Conservation (phyloP, 1,284 basidiomycete species). For the Anthracocystis setariae region DNA sequence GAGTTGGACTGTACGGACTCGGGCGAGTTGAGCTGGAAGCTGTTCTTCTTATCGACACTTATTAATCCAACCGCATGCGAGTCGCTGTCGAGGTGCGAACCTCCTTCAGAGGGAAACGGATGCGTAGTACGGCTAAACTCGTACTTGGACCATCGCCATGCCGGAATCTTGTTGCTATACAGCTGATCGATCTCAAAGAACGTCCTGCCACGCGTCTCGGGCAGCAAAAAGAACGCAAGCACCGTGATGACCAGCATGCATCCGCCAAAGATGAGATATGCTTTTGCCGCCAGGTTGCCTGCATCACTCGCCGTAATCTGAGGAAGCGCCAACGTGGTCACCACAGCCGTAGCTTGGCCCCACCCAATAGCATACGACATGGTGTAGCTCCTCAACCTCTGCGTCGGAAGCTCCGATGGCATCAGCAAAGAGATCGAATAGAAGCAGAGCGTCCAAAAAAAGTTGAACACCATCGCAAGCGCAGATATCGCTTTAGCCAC, state of each 20-base stretch:
- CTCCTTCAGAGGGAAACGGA: constrained; percentile 3
- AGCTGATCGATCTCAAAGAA: constrained; percentile 59
- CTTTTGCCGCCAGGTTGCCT: constrained; percentile 51
- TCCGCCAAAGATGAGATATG: constrained; percentile 60
- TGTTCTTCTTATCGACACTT: constrained; percentile 42
- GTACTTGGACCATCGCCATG: constrained; percentile 52
- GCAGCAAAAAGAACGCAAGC: constrained; percentile 47
- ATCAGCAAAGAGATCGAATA: constrained; percentile 59
- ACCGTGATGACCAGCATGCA: constrained; percentile 52
- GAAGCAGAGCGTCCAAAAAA: constrained; percentile 57
- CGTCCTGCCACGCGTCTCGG: constrained; percentile 55
- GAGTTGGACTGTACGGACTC: constrained; percentile 7
- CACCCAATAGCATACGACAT: constrained; percentile 60
- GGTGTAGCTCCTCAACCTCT: constrained; percentile 53
- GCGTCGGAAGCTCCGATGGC: constrained; percentile 57
- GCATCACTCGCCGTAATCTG: constrained; percentile 55
- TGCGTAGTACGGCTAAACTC: constrained; percentile 19
- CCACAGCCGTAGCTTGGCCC: constrained; percentile 56
- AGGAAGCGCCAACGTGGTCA: constrained; percentile 55
- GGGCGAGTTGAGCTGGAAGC: constrained; percentile 12
- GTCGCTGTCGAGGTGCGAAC: constrained; percentile 17
- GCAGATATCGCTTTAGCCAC: constrained; percentile 49
- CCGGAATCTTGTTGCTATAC: constrained; percentile 40
- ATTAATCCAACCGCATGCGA: constrained; percentile 22
- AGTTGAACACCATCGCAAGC: constrained; percentile 59